These are phyloP conservation scores for Populus davidiana DNA, from an alignment of 345 rosid species.

Conservation along the genomic window DNA sequence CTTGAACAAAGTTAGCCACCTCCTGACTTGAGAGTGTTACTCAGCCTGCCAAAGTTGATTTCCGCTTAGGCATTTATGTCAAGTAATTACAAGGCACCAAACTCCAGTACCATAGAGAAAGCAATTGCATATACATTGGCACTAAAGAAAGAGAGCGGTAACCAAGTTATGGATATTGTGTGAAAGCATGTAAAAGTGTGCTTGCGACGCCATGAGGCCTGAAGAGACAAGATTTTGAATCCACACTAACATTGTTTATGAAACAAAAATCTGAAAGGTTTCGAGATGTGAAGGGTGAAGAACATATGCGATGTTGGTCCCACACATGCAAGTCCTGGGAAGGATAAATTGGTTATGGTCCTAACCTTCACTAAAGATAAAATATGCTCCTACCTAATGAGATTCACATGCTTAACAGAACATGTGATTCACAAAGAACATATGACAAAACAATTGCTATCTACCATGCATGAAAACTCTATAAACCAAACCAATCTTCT, in stretches of 20 bases:
- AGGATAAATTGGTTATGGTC: neutral
- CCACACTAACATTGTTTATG: neutral
- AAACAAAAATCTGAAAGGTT: neutral
- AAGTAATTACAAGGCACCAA: neutral
- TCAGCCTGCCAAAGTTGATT: constrained; percentile 45
- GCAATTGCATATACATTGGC: neutral
- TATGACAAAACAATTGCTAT: neutral
- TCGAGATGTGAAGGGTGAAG: neutral
- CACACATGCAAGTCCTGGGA: neutral
- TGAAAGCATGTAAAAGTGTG: neutral
- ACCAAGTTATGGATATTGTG: neutral
- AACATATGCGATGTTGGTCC: neutral
- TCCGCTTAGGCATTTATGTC: neutral
- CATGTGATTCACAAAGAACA: neutral
- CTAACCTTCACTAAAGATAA: neutral
- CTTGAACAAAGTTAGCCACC: constrained; percentile 28
- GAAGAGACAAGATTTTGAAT: neutral
- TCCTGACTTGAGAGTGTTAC: constrained; percentile 55
- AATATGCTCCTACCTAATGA: neutral
- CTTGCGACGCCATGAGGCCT: neutral
- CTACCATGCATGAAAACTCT: neutral
- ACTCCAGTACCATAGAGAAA: neutral
- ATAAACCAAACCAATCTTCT: neutral
- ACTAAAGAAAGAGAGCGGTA: neutral
- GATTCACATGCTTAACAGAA: neutral